Conservation (phyloP, 805 yeast species). For the Yarrowia sp. region DNA sequence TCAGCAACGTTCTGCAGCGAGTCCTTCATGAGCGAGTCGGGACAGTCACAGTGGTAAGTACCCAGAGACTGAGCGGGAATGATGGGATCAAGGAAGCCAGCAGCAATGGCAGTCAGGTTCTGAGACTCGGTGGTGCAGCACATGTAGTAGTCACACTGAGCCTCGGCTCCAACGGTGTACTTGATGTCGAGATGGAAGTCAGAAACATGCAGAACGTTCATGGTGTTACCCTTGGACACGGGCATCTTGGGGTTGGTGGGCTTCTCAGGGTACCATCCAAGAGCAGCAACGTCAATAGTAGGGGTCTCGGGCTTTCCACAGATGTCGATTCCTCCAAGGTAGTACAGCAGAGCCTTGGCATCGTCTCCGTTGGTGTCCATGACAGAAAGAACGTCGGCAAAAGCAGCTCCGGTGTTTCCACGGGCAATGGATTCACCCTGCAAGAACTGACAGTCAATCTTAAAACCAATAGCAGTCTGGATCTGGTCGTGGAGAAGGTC, state of each 20-base stretch:
- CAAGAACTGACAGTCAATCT: constrained; percentile 8
- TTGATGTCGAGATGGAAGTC: constrained; percentile 69
- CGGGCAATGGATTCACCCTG: constrained; percentile 9
- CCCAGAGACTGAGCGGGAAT: constrained; percentile 69
- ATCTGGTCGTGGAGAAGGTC: neutral
- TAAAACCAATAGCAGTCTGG: neutral
- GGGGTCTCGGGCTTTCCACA: constrained; percentile 60
- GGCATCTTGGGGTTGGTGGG: constrained; percentile 47
- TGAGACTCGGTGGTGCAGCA: constrained; percentile 59
- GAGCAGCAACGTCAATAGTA: constrained; percentile 52
- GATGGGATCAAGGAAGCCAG: constrained; percentile 44
- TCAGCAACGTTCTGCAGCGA: constrained; percentile 57
- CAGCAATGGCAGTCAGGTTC: constrained; percentile 27
- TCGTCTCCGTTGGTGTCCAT: constrained; percentile 62
- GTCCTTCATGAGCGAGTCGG: constrained; percentile 66
- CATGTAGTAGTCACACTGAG: constrained; percentile 57
- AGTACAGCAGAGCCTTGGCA: constrained; percentile 65
- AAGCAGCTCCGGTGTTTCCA: constrained; percentile 45
- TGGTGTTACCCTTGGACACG: constrained; percentile 49
- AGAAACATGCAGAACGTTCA: constrained; percentile 69
- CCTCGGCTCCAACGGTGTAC: constrained; percentile 56
- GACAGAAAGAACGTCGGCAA: constrained; percentile 58
- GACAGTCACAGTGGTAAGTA: constrained; percentile 70
- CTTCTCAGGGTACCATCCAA: constrained; percentile 55
- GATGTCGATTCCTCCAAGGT: constrained; percentile 54